A percentile compares a stretch with the other conserved stretches of the same genome.
phyloP scores from a whole-genome alignment of 2,329 filamentous ascomycete genomes.

The Aspergillus fijiensis region DNA sequence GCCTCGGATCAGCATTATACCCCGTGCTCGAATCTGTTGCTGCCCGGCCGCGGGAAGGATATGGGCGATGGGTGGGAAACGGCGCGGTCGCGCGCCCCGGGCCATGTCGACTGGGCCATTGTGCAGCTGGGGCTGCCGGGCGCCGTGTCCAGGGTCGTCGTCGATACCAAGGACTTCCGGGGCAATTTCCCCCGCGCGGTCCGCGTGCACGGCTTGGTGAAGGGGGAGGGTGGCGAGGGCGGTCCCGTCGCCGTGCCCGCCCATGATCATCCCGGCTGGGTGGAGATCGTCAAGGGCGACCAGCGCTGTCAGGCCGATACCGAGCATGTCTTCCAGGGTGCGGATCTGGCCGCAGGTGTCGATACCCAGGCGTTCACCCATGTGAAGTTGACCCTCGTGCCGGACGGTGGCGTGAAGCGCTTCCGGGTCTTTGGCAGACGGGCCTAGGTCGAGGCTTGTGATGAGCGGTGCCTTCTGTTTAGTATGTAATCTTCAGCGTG shows the following conservation, averaged over 20 bases:
- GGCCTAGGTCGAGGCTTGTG: not conserved
- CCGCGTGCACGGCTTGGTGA: conserved; percentile 38
- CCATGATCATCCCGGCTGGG: conserved; percentile 38
- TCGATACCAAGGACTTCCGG: conserved; percentile 48
- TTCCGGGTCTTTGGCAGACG: conserved; percentile 73
- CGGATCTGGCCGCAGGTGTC: conserved; percentile 56
- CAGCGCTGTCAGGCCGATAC: conserved; percentile 41
- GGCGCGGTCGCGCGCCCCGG: conserved; percentile 38
- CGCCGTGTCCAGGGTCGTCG: conserved; percentile 38
- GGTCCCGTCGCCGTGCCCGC: conserved; percentile 35
- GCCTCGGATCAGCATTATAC: conserved; percentile 47
- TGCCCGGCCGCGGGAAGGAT: conserved; percentile 45
- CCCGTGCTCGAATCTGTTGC: conserved; percentile 39
- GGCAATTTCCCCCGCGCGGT: conserved; percentile 46
- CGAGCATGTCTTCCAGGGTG: conserved; percentile 42
- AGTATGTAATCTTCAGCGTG: too few relatives aligned
- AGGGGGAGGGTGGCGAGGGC: conserved; percentile 9
- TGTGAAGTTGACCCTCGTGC: conserved; percentile 88
- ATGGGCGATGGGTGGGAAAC: conserved; percentile 50
- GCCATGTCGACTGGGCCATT: conserved; percentile 46
- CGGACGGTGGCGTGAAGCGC: conserved; percentile 89
- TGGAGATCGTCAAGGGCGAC: conserved; percentile 38
- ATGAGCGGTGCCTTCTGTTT: too few relatives aligned
- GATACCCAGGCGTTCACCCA: conserved; percentile 70
- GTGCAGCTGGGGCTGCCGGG: conserved; percentile 42